These are phyloP conservation scores for Fusarium abutilonis DNA, from an alignment of 2,329 filamentous ascomycete species.

Conservation along the genomic window DNA sequence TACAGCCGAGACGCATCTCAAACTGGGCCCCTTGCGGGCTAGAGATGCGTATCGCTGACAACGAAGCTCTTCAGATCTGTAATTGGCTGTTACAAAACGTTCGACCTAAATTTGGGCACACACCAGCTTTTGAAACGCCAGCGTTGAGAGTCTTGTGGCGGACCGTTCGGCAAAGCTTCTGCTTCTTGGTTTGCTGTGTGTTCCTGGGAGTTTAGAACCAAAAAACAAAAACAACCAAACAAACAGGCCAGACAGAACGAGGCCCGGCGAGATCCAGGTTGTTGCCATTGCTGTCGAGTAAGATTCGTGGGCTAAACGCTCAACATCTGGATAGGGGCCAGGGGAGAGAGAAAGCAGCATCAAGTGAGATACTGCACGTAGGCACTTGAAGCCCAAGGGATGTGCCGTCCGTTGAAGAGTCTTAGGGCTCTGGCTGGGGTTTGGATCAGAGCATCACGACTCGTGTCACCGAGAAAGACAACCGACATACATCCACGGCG, in stretches of 20 bases:
- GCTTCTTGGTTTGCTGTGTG: slow-evolving; percentile 14
- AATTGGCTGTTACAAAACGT: slow-evolving; percentile 49
- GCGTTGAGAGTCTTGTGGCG: slow-evolving; percentile 40
- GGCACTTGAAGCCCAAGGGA: not conserved
- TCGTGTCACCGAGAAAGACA: slow-evolving; percentile 20
- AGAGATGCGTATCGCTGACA: slow-evolving; percentile 42
- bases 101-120: slow-evolving; percentile 49
- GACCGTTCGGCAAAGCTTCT: slow-evolving; percentile 23
- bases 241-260: slow-evolving; percentile 21
- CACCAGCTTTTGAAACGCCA: slow-evolving; percentile 47
- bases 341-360: slow-evolving; percentile 1
- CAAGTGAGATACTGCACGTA: no score
- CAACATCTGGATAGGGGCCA: slow-evolving; percentile 13
- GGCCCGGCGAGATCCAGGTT: slow-evolving; percentile 27
- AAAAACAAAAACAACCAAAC: not conserved
- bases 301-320: slow-evolving; percentile 46
- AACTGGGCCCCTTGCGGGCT: slow-evolving; percentile 37
- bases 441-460: slow-evolving; percentile 7
- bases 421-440: slow-evolving; percentile 2
- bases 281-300: slow-evolving; percentile 13
- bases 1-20: slow-evolving; percentile 40
- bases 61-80: slow-evolving; percentile 45
- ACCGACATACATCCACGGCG: slow-evolving; percentile 10
- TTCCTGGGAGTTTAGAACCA: not conserved
- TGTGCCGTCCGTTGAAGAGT: not conserved